These are phyloP conservation scores for Heterobasidion annosum DNA, from an alignment of 1,284 basidiomycete species.

Conservation along the genomic window DNA sequence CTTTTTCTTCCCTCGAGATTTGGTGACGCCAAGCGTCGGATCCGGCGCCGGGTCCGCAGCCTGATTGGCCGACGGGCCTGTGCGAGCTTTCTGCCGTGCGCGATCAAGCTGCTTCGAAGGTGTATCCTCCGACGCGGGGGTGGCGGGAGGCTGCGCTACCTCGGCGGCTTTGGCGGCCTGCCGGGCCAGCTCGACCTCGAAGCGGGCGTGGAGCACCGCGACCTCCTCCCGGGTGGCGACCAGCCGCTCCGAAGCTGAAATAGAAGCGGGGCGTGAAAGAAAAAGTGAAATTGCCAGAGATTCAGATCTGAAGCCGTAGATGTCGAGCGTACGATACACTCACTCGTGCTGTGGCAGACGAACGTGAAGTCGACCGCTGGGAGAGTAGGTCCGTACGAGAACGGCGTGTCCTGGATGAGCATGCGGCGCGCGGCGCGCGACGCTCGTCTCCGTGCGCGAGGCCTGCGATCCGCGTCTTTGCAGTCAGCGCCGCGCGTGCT, in stretches of 20 bases:
- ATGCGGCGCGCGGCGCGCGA: constrained; percentile 32
- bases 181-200: constrained; percentile 61
- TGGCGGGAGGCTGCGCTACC: constrained; percentile 37
- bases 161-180: constrained; percentile 53
- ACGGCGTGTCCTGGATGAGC: constrained; percentile 12
- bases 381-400: constrained; percentile 16
- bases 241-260: constrained; percentile 60
- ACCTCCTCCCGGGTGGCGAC: constrained; percentile 60
- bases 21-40: constrained; percentile 17
- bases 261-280: not conserved
- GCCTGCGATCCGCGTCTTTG: constrained; percentile 14
- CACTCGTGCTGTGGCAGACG: constrained; percentile 54
- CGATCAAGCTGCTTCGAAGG: constrained; percentile 31
- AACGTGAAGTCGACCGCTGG: constrained; percentile 49
- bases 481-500: not conserved
- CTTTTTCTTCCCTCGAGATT: constrained; percentile 69
- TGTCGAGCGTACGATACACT: constrained; percentile 29
- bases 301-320: constrained; percentile 5
- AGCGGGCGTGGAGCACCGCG: constrained; percentile 48
- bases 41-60: not conserved
- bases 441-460: constrained; percentile 25
- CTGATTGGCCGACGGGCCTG: constrained; percentile 1
- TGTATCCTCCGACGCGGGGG: constrained; percentile 18
- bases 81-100: constrained; percentile 25
- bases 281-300: not conserved